Base-by-base conservation (phyloP, 2,329 filamentous ascomycete genomes). In the Ceratocystis albifundus region DNA sequence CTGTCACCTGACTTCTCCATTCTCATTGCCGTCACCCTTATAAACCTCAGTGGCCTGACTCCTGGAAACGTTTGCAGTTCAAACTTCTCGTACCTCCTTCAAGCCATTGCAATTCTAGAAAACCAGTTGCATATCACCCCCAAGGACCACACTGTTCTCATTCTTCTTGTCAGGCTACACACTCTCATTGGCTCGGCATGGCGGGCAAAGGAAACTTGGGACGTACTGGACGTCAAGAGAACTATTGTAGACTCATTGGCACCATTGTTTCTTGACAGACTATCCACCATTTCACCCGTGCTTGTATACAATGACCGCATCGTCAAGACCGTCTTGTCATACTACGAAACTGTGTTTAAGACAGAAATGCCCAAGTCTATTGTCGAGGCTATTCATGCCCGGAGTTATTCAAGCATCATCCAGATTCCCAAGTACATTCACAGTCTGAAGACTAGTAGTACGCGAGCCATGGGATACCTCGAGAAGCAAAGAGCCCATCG, bases 181-280 rank as follows among this genome's bases (percentile, higher is more conserved):
- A 73, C 83, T 8, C 72, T 79, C 2, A 73, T 84, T 5, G 82
- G 82, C 6, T 81, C 79, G 12, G 76, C 76, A 0, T 75, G 78
- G 1, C 75, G 76, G 20, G 80, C 80, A 0, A 74, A 77, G 28
- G 72, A 78, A 44, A 72, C 82, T 1, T 84, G 82, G 81, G 74
- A 76, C 10, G 75, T 75, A 0, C 75, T 84, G 8, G 80, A 78
- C 2, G 78, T 85, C 1, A 85, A 85, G 72, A 78, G 82, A 25
- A 81, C 80, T 0, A 81, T 84, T 32, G 78, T 82, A n/a, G 82
- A 84, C 69, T 80, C 81, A 0, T 75, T 85, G 0, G 81, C 76
- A 2, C 79, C 81, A 0, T 73, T 83, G 1, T 82, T 82, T 67
- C 80, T 81, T 68, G 83, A 85, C 70, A 77, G 83, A 1, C 73